Percentiles rank a stretch among this genome's conserved stretches.
Conservation (phyloP, 306 rosid species). For the Medicago truncatula region DNA sequence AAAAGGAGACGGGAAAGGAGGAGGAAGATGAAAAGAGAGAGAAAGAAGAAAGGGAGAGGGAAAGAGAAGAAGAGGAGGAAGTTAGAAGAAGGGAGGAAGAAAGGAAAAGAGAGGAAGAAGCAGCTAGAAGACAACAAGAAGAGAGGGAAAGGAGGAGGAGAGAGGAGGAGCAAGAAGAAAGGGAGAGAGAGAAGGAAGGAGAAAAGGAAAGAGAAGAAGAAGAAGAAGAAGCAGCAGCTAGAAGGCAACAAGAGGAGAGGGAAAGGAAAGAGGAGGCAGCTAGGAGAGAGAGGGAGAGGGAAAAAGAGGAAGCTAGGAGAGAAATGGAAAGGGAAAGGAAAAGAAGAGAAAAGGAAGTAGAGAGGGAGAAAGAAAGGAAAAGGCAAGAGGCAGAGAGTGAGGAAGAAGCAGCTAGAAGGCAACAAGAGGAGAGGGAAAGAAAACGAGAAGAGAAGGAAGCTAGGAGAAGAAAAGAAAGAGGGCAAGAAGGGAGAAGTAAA, state of each 20-base stretch:
- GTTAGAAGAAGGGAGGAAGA: slow-evolving; percentile 44
- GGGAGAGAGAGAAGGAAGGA: neutral
- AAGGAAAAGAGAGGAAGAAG: neutral
- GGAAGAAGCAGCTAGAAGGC: slow-evolving; percentile 5
- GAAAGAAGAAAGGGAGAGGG: neutral
- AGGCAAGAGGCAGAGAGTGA: slow-evolving; percentile 4
- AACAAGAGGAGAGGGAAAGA: slow-evolving; percentile 30
- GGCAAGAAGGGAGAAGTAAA: neutral
- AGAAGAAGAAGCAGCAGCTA: neutral
- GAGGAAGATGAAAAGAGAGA: neutral
- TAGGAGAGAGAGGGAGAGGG: neutral
- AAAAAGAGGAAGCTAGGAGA: neutral
- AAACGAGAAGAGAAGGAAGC: neutral
- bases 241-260: neutral
- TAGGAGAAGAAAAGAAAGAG: neutral
- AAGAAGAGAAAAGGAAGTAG: neutral
- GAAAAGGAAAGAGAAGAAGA: neutral
- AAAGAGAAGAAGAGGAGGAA: slow-evolving; percentile 50
- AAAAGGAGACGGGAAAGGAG: slow-evolving; percentile 42
- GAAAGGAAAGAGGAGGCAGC: neutral
- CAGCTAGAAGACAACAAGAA: neutral
- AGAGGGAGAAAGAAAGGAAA: neutral
- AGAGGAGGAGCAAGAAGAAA: neutral
- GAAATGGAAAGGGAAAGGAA: neutral
- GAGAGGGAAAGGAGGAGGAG: neutral